These are phyloP conservation scores for Teratosphaeria viscida DNA, from an alignment of 2,329 filamentous ascomycete genomes.

Conservation along the genomic window DNA sequence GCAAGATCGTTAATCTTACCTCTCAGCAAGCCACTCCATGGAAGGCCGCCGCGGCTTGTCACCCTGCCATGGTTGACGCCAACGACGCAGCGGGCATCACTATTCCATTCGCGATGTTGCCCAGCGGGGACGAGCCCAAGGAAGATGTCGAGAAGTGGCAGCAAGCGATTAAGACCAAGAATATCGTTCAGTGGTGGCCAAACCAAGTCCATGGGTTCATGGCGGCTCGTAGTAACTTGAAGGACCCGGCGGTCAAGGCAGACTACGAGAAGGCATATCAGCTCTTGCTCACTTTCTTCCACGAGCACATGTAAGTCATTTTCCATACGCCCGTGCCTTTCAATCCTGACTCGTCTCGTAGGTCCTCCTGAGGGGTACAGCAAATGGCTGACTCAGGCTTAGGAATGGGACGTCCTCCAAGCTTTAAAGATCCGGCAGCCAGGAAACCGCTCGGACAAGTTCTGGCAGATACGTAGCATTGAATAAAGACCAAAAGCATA, in stretches of 20 bases:
- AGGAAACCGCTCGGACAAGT: neutral
- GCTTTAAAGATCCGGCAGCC: neutral
- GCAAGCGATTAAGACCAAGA: slow-evolving; percentile 36
- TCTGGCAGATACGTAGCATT: neutral
- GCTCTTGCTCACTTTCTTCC: slow-evolving; percentile 41
- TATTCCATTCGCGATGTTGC: slow-evolving; percentile 48
- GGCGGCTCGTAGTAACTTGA: slow-evolving; percentile 32
- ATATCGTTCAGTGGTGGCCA: slow-evolving; percentile 39
- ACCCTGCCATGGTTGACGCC: slow-evolving; percentile 52
- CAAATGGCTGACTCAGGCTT: neutral
- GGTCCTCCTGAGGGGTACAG: neutral
- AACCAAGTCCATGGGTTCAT: slow-evolving; percentile 31
- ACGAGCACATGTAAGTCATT: slow-evolving; percentile 41
- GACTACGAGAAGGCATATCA: slow-evolving; percentile 43
- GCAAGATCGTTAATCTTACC: slow-evolving; percentile 46
- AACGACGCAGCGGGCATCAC: slow-evolving; percentile 46
- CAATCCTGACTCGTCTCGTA: neutral
- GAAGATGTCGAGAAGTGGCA: slow-evolving; percentile 41
- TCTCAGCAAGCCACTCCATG: slow-evolving; percentile 42
- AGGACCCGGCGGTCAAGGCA: slow-evolving; percentile 37
- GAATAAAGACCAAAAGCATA: no score
- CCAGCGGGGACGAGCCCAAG: slow-evolving; percentile 46
- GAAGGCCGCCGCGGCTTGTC: slow-evolving; percentile 46
- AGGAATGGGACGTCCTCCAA: neutral
- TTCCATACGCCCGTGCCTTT: neutral